Percentiles rank a stretch among this genome's conserved stretches.
Conservation (phyloP, 169 alveolate genomes). For the Condylostoma magnum region DNA sequence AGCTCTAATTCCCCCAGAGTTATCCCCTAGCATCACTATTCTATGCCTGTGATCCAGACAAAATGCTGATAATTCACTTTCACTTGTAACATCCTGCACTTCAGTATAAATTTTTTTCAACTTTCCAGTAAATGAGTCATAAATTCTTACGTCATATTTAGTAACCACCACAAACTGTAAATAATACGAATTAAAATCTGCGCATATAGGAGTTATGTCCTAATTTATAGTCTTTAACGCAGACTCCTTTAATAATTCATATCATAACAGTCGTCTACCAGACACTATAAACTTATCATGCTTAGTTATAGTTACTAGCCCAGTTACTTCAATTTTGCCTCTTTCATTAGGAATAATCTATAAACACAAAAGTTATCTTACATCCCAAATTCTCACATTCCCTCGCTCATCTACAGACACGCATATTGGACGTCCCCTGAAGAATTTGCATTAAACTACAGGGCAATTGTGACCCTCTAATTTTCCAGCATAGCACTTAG, state of each 20-base stretch:
- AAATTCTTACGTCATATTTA: conserved; percentile 75
- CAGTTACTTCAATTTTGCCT: conserved; percentile 48
- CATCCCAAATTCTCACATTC: conserved; percentile 85
- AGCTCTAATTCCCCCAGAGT: conserved; percentile 75
- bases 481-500: conserved; percentile 74
- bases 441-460: conserved; percentile 75
- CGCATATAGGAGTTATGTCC: conserved; percentile 66
- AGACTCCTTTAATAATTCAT: conserved; percentile 40
- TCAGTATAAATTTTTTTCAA: conserved; percentile 67
- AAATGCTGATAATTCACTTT: conserved; percentile 62
- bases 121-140: conserved; percentile 73
- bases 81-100: conserved; percentile 66
- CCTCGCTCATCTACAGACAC: conserved; percentile 79
- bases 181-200: conserved; percentile 74
- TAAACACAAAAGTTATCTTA: conserved; percentile 56
- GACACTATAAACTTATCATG: conserved; percentile 63
- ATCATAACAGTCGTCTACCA: conserved; percentile 72
- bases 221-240: conserved; percentile 44
- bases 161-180: conserved; percentile 73
- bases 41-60: conserved; percentile 75
- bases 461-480: conserved; percentile 82
- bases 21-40: conserved; percentile 76
- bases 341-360: conserved; percentile 66
- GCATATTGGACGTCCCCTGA: conserved; percentile 73
- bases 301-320: conserved; percentile 42